Evolutionary conservation across 352 stramenopile species (phyloP).

Genomic region (Lagenidium giganteum): DNA sequence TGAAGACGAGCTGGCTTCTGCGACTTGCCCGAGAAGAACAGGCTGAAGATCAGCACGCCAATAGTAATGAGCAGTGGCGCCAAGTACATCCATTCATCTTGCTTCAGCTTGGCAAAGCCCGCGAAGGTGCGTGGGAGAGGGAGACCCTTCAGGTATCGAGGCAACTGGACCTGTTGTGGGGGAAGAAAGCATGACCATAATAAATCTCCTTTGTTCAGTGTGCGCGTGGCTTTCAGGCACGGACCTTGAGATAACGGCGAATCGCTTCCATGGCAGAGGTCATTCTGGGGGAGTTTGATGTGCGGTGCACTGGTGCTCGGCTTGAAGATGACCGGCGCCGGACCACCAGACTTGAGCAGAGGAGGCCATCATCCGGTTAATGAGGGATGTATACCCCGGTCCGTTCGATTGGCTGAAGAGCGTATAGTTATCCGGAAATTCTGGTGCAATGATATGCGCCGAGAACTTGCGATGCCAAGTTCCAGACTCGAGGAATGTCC

Average conservation of each 20-base stretch:
- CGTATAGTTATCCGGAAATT: no score
- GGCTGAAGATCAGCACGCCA: slow-evolving; percentile 57
- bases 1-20: slow-evolving; percentile 41
- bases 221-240: neutral
- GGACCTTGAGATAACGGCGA: slow-evolving; percentile 75
- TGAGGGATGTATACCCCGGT: no score
- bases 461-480: no score
- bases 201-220: neutral
- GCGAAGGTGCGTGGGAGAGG: slow-evolving; percentile 78
- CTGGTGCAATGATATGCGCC: no score
- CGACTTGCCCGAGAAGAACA: slow-evolving; percentile 53
- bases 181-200: no score
- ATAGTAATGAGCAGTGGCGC: slow-evolving; percentile 78
- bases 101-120: slow-evolving; percentile 81
- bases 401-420: no score
- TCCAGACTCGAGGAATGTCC: no score
- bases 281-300: no score
- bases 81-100: slow-evolving; percentile 81
- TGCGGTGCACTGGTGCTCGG: no score
- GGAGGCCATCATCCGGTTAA: no score
- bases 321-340: no score
- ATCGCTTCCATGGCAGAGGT: slow-evolving; percentile 63
- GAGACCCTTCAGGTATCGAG: slow-evolving; percentile 78
- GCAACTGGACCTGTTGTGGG: slow-evolving; percentile 53
- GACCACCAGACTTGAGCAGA: no score